Percentiles rank a stretch among this genome's conserved stretches.
phyloP scores from a whole-genome alignment of 192 early-diverging fungal species.

The Cladochytrium replicatum region DNA sequence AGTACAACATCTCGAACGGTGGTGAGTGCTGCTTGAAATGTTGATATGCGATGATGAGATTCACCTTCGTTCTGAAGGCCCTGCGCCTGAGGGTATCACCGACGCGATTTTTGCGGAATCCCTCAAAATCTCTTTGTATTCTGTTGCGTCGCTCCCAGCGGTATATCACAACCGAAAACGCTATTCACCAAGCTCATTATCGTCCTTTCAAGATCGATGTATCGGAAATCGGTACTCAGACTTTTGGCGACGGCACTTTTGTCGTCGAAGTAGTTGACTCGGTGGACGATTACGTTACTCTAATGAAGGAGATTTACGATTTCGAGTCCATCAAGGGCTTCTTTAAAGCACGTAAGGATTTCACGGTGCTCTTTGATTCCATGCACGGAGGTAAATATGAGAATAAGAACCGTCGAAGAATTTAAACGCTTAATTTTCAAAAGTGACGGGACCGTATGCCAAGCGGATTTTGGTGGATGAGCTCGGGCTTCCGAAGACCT shows the following conservation, averaged over 20 bases:
- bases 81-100: conserved; percentile 91
- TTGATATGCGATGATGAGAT: conserved; percentile 2
- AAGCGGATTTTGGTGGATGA: conserved; percentile 77
- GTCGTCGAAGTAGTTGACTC: conserved; percentile 87
- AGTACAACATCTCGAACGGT: conserved; percentile 94
- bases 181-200: no score
- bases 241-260: conserved; percentile 48
- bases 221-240: conserved; percentile 50
- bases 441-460: conserved; percentile 92
- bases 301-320: conserved; percentile 88
- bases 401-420: no score
- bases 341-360: conserved; percentile 56
- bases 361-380: conserved; percentile 84
- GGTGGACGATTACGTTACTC: conserved; percentile 74
- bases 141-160: conserved; percentile 46
- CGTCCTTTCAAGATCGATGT: conserved; percentile 57
- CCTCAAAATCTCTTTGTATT: conserved; percentile 59
- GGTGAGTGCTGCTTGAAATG: conserved; percentile 29
- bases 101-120: conserved; percentile 83
- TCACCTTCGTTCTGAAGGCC: no score
- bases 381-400: conserved; percentile 80
- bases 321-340: conserved; percentile 77
- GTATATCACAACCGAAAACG: no score
- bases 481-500: conserved; percentile 69
- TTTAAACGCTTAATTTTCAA: no score